Evolutionary conservation across 257 asterid genomes (phyloP).

Genomic region (Voacanga thouarsii): DNA sequence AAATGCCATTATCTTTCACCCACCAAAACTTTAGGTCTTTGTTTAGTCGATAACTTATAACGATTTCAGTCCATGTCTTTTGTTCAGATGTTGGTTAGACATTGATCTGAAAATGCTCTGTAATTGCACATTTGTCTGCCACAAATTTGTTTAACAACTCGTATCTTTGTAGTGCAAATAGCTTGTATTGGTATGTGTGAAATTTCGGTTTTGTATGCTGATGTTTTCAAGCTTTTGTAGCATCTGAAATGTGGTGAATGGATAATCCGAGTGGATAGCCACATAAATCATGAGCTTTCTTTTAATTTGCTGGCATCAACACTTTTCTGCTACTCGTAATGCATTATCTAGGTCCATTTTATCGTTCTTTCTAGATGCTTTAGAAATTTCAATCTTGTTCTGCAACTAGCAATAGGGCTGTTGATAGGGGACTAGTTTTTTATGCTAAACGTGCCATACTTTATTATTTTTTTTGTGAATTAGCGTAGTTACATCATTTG

Average conservation of each 20-base stretch:
- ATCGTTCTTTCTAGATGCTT: neutral
- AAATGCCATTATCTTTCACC: neutral
- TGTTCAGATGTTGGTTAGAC: neutral
- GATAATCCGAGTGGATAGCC: neutral
- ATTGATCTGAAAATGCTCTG: neutral
- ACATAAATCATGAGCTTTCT: neutral
- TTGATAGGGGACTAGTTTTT: too few relatives aligned
- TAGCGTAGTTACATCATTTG: neutral
- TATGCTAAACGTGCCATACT: neutral
- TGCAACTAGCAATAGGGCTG: too few relatives aligned
- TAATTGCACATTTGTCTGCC: neutral
- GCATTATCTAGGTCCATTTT: neutral
- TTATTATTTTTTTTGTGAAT: too few relatives aligned
- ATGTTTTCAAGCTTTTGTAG: neutral
- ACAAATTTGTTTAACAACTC: neutral
- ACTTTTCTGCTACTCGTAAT: neutral
- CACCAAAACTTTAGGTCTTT: neutral
- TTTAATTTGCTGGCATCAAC: too few relatives aligned
- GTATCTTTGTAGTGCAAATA: neutral
- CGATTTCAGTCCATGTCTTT: neutral
- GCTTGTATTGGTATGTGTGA: neutral
- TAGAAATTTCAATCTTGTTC: neutral
- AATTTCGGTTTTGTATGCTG: neutral
- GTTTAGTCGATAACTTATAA: neutral
- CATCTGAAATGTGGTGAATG: neutral